These are phyloP conservation scores for Teunomyces stri DNA, from an alignment of 805 yeast species.

Conservation along the genomic window DNA sequence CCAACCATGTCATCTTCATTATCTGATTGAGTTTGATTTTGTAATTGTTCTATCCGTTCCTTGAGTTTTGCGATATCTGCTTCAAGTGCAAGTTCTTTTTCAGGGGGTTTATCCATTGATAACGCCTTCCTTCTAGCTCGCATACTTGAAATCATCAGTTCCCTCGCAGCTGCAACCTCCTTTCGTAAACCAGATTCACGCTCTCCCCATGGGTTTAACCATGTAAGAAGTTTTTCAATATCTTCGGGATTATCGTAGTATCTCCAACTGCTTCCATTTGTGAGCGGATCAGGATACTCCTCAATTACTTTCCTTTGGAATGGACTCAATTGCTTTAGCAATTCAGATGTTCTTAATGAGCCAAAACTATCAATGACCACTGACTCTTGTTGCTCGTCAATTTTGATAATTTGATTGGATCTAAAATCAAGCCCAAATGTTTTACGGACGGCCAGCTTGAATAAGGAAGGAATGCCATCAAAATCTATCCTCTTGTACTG, in stretches of 20 bases:
- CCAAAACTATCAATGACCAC: constrained; percentile 36
- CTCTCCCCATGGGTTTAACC: constrained; percentile 75
- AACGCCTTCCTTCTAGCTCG: constrained; percentile 57
- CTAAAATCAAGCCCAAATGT: constrained; percentile 29
- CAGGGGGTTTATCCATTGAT: constrained; percentile 40
- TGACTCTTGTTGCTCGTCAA: constrained; percentile 11
- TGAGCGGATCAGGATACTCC: constrained; percentile 58
- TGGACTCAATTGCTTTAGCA: constrained; percentile 21
- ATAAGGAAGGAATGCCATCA: constrained; percentile 15
- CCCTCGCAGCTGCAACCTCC: constrained; percentile 55
- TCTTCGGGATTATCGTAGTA: constrained; percentile 62
- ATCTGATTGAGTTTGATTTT: constrained; percentile 31
- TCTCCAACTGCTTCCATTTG: constrained; percentile 63
- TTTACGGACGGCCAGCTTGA: constrained; percentile 24
- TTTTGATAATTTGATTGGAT: constrained; percentile 14
- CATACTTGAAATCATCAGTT: constrained; percentile 53
- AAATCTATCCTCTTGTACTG: constrained; percentile 21
- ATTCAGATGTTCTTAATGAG: constrained; percentile 14
- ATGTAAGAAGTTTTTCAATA: constrained; percentile 51
- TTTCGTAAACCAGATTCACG: constrained; percentile 67
- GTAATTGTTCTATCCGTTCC: constrained; percentile 15
- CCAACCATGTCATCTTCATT: constrained; percentile 22
- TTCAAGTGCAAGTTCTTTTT: constrained; percentile 40
- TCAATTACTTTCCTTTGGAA: constrained; percentile 64
- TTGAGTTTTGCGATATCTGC: constrained; percentile 33